Conservation (phyloP, 1,139 yeast genomes). For the Yamadazyma taylorii region DNA sequence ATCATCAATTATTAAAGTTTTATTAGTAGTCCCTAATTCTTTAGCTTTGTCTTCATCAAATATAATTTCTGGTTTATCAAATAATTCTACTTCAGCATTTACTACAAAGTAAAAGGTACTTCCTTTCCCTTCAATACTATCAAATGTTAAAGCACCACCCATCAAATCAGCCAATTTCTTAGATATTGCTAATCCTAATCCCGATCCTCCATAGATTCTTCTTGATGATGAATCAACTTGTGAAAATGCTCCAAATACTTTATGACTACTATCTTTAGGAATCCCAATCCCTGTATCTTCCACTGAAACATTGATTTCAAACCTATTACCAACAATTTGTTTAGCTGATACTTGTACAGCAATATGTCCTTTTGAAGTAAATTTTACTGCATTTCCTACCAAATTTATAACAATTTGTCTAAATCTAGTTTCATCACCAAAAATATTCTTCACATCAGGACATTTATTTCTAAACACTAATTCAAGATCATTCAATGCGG, state of each 20-base stretch:
- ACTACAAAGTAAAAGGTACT: constrained; percentile 49
- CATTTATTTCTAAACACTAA: constrained; percentile 48
- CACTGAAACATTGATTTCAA: constrained; percentile 44
- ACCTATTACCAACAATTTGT: constrained; percentile 32
- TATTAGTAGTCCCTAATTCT: constrained; percentile 11
- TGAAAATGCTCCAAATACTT: constrained; percentile 58
- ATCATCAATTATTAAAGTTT: constrained; percentile 36
- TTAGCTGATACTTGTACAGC: constrained; percentile 38
- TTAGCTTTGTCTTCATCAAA: constrained; percentile 17
- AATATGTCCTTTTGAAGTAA: constrained; percentile 50
- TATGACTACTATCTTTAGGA: constrained; percentile 45
- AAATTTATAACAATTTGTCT: constrained; percentile 56
- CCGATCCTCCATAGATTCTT: constrained; percentile 60
- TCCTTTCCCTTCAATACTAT: constrained; percentile 52
- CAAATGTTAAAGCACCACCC: constrained; percentile 57
- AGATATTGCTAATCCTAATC: constrained; percentile 59
- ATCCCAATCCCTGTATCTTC: constrained; percentile 66
- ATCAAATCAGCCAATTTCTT: constrained; percentile 57
- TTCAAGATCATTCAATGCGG: constrained; percentile 46
- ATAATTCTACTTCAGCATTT: constrained; percentile 28
- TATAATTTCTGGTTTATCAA: constrained; percentile 18
- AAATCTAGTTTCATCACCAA: constrained; percentile 53
- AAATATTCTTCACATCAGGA: constrained; percentile 41
- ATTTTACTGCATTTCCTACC: constrained; percentile 59
- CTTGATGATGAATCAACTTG: constrained; percentile 63